Base-by-base conservation (phyloP, 83 land plant species). In the Larix sibirica region DNA sequence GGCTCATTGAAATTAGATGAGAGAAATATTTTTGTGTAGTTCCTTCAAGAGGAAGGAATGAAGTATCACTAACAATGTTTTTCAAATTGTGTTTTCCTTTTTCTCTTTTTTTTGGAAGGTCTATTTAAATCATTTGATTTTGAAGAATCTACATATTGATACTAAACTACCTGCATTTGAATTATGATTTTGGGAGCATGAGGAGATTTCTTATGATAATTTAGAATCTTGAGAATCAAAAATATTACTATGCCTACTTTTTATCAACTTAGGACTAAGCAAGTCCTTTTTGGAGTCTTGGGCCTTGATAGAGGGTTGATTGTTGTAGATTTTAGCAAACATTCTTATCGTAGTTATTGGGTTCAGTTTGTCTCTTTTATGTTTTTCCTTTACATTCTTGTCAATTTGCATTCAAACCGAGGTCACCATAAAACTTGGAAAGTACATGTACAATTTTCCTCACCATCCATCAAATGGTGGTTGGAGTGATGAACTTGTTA, bases 51-150 rank as follows among this genome's bases (percentile, higher is more conserved):
- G 21, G 28, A 3, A 26, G 12, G 23, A 10, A 47, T 28, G 79
- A 79, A 36, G 79, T 13, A 31, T 26, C 70, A 60, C 54, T 70
- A 23, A 71, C 65, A 61, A 21, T 71, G 54, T 26, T n/a, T 75
- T 83, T 83, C 60, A 71, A 81, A 47, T 83, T 68, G 23, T 66
- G 85, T 76, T 87, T 90, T 10, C 80, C 81, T 69, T 85, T 84
- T 84, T 84, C 50, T 83, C 64, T 87, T 90, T 82, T 82, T 86
- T 64, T 81, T 83, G 21, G 83, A 61, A 42, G 70, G 74, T 59
- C 64, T 82, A 78, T 66, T 84, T 3, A 21, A 56, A 62, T 90
- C 83, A 9, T 85, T 82, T 28, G 17, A 74, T 62, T 90, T 88
- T 20, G 82, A 79, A 47, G 56, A 17, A 47, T 82, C 83, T 21